These are phyloP conservation scores for Prinsepia uniflora DNA, from an alignment of 306 rosid genomes.

Conservation along the genomic window DNA sequence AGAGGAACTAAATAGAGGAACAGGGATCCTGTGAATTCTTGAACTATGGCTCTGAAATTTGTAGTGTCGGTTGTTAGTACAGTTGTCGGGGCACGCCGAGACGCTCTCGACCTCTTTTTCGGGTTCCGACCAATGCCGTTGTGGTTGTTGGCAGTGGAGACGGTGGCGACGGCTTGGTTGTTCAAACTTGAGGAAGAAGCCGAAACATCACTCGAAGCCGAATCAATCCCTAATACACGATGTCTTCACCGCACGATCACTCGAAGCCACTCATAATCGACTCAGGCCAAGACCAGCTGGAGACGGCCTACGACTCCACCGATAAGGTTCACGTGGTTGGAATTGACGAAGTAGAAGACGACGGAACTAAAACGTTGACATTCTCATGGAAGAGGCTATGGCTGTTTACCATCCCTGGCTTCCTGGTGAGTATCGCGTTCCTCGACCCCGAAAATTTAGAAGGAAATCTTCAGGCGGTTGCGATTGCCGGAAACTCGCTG, in stretches of 20 bases:
- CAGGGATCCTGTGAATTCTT: constrained; percentile 94
- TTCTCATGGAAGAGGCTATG: constrained; percentile 96
- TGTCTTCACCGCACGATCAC: constrained; percentile 41
- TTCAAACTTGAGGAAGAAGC: no score
- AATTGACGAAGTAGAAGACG: constrained; percentile 34
- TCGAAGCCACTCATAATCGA: constrained; percentile 38
- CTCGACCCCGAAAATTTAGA: constrained; percentile 91
- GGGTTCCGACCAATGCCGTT: constrained; percentile 55
- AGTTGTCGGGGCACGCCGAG: constrained; percentile 93
- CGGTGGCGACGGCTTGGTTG: no score
- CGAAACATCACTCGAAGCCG: no score
- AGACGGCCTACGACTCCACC: constrained; percentile 61
- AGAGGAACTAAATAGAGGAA: constrained; percentile 72
- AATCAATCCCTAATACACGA: background rate
- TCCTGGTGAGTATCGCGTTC: constrained; percentile 92
- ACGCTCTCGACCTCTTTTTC: constrained; percentile 85
- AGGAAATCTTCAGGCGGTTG: constrained; percentile 94
- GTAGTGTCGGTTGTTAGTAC: constrained; percentile 85
- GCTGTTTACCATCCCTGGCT: constrained; percentile 93
- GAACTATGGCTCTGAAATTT: constrained; percentile 98
- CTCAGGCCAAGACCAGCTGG: constrained; percentile 32
- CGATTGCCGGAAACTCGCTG: constrained; percentile 86
- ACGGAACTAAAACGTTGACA: constrained; percentile 34
- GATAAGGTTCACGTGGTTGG: constrained; percentile 66
- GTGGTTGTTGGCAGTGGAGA: constrained; percentile 2